phyloP scores from a whole-genome alignment of 192 early-diverging fungal species.

The Backusella tuberculispora region DNA sequence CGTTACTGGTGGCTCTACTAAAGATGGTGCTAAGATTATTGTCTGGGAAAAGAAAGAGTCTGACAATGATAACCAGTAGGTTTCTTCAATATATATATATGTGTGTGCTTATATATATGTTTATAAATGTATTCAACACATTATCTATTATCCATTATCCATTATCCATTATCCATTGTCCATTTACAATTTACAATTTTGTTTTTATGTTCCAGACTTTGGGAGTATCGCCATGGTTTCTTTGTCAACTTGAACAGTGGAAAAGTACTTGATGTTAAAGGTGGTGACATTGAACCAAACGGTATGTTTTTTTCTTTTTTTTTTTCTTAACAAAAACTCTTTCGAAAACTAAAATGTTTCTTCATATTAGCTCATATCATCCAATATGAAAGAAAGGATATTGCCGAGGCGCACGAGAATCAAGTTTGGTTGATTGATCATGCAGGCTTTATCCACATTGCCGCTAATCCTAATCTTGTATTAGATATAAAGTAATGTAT shows the following conservation, averaged over 20 bases:
- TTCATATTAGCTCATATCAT: slow-evolving; percentile 23
- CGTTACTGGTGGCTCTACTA: slow-evolving; percentile 23
- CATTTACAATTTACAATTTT: too few relatives aligned
- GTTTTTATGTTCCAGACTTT: neutral
- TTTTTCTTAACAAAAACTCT: neutral
- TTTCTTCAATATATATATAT: neutral
- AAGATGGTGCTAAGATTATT: slow-evolving; percentile 29
- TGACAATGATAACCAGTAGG: slow-evolving; percentile 27
- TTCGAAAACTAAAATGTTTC: neutral
- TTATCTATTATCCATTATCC: too few relatives aligned
- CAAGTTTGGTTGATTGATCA: slow-evolving; percentile 27
- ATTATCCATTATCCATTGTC: too few relatives aligned
- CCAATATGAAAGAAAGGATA: slow-evolving; percentile 27
- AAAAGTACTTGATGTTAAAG: slow-evolving; percentile 35
- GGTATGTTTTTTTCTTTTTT: neutral
- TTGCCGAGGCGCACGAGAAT: neutral
- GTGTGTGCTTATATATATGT: neutral
- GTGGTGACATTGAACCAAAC: slow-evolving; percentile 16
- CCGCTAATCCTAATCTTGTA: slow-evolving; percentile 26
- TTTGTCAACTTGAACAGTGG: slow-evolving; percentile 31
- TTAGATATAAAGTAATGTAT: slow-evolving; percentile 25
- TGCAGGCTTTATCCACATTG: slow-evolving; percentile 29
- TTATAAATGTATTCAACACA: neutral
- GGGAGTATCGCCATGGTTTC: slow-evolving; percentile 29
- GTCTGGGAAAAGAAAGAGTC: slow-evolving; percentile 25